phyloP scores from a whole-genome alignment of 2,329 filamentous ascomycete genomes.

The Clonostachys rhizophaga region DNA sequence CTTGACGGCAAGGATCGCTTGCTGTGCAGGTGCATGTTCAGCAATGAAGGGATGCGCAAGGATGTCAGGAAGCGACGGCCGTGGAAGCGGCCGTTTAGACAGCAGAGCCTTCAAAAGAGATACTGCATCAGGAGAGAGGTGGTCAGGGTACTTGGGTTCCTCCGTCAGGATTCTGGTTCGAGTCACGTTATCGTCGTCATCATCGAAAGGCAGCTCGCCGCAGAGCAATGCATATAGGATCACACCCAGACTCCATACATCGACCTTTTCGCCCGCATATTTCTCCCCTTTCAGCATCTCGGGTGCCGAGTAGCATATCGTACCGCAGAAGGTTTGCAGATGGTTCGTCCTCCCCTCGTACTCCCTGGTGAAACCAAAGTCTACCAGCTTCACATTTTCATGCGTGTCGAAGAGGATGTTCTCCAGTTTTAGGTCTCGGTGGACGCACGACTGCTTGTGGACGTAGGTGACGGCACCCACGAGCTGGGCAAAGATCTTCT shows the following conservation, averaged over 20 bases:
- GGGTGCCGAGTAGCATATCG: slow-evolving; percentile 94
- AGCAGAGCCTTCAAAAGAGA: slow-evolving; percentile 75
- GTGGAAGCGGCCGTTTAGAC: slow-evolving; percentile 81
- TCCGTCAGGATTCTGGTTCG: slow-evolving; percentile 79
- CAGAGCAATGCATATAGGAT: slow-evolving; percentile 80
- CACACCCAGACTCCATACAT: slow-evolving; percentile 88
- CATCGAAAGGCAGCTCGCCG: slow-evolving; percentile 89
- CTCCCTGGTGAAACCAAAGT: slow-evolving; percentile 97
- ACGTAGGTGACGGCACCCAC: slow-evolving; percentile 95
- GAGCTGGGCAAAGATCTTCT: slow-evolving; percentile 93
- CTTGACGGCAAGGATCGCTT: slow-evolving; percentile 80
- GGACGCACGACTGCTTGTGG: slow-evolving; percentile 90
- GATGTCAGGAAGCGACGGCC: slow-evolving; percentile 80
- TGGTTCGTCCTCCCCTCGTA: slow-evolving; percentile 95
- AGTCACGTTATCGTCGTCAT: slow-evolving; percentile 86
- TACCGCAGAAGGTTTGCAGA: slow-evolving; percentile 95
- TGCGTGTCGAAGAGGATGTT: slow-evolving; percentile 88
- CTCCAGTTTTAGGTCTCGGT: slow-evolving; percentile 94
- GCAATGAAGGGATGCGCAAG: slow-evolving; percentile 82
- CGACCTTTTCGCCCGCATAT: slow-evolving; percentile 95
- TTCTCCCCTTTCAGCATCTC: slow-evolving; percentile 99
- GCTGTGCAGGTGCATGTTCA: slow-evolving; percentile 82
- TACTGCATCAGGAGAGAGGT: slow-evolving; percentile 72
- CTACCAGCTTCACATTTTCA: slow-evolving; percentile 94
- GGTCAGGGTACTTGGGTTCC: slow-evolving; percentile 80